These are phyloP conservation scores for Stereocaulon alpinum DNA, from an alignment of 495 filamentous ascomycete species.

Conservation along the genomic window DNA sequence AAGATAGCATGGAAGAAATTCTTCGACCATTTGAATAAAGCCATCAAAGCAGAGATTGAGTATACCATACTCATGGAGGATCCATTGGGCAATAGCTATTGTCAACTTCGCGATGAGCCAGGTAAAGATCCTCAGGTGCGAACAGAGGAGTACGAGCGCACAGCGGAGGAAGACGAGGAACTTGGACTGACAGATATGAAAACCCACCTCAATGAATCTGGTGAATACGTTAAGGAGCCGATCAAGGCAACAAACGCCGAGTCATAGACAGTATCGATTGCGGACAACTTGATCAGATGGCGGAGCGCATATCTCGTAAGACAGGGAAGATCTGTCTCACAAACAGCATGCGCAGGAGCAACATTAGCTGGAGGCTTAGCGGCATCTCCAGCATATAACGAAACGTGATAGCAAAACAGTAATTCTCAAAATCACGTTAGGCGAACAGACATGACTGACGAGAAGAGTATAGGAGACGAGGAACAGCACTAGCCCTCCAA, in stretches of 20 bases:
- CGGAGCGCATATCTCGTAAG: no score
- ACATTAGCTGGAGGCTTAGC: no score
- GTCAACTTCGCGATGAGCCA: conserved; percentile 69
- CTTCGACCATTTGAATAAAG: conserved; percentile 61
- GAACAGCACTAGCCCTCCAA: neutral
- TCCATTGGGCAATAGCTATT: conserved; percentile 82
- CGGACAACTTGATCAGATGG: neutral
- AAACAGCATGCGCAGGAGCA: no score
- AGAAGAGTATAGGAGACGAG: neutral
- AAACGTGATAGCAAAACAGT: no score
- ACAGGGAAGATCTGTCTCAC: no score
- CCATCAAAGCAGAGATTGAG: conserved; percentile 69
- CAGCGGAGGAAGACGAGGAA: conserved; percentile 83
- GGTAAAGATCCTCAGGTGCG: conserved; percentile 71
- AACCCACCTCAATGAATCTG: conserved; percentile 71
- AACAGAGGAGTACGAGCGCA: conserved; percentile 76
- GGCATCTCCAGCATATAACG: no score
- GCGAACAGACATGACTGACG: neutral
- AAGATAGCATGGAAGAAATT: conserved; percentile 69
- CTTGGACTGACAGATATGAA: conserved; percentile 87
- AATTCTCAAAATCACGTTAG: no score
- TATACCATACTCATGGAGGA: conserved; percentile 84
- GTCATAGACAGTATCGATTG: neutral
- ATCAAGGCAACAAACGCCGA: neutral
- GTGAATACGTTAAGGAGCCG: conserved; percentile 25